Evolutionary conservation across 805 yeast genomes (phyloP), one percentile per base, ranked within the genome.

Genomic region (Candida manassasensis): DNA sequence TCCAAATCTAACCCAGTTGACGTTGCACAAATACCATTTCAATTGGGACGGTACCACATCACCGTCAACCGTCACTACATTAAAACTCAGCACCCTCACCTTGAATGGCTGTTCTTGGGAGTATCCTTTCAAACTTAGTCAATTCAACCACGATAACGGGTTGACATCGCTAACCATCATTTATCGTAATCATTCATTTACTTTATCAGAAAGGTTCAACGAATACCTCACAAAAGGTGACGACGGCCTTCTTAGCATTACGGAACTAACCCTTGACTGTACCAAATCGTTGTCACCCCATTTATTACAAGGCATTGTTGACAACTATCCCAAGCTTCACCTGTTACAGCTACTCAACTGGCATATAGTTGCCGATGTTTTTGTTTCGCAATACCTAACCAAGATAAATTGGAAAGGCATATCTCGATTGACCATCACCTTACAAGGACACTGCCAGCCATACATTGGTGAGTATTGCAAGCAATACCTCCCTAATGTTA

Each of bases 71-170:
- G n/a, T n/a, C n/a, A n/a, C n/a, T n/a, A n/a, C n/a, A n/a, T 45
- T 50, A 4, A 25, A 42, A 1, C 45, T 67, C 19, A 43, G 45
- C 4, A 44, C 42, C 2, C 43, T 73, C 17, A 42, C 48, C 3
- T 43, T 76, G 4, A 42, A 49, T 10, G 61, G 75, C 41, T 76
- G 81, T 50, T 65, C 70, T 2, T 76, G 81, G 81, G 72, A 71
- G 39, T 76, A 73, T 41, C 81, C 81, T 1, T 75, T 75, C 45
- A 58, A 64, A 13, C 48, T 74, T 9, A 43, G 53, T 3, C 57
- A 55, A 32, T 67, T 67, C 47, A 63, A 65, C 35, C 36, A 36
- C 4, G 47, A 37, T 27, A 44, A 50, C 25, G 37, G 48, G 8
- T 42, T 67, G n/a, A 42, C 35, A 6, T 37, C 29, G 4, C 45